Evolutionary conservation across 345 rosid species (phyloP), one percentile per base, ranked within the genome.

Genomic region (Alliaria petiolata): DNA sequence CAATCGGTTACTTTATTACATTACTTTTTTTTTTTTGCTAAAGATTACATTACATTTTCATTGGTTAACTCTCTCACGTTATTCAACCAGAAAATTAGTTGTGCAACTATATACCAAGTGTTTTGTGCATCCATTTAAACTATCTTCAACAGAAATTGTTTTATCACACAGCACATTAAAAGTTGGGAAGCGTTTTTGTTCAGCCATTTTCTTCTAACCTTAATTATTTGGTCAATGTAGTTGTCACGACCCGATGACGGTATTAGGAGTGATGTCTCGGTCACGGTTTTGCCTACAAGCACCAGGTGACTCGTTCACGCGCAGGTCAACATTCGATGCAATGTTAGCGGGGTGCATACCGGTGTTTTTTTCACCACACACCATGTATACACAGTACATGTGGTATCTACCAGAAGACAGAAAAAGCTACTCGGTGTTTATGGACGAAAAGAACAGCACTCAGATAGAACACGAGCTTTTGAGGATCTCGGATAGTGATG

Each of bases 301-400:
- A 7, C 72, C 80, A 2, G 90, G 88, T 3, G 90, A 86, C 55
- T 86, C 90, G 16, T 76, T 46, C 76, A 86, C 84, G 1, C 79
- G 90, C 14, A 58, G 85, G 39, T 84, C 88, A 30, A 75, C 77
- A 1, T 86, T 86, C 42, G 88, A 86, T 60, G 73, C 90, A 5
- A 84, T 86, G 2, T 30, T 86, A 19, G 82, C 84, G 0, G 84
- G 88, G 1, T 86, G 86, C 51, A 84, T 84, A 40, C 90, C 85
- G 0, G 88, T 86, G 3, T 86, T 86, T 70, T 86, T 86, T 61
- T 84, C 82, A 55, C 85, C 81, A 1, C 72, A 57, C 14, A 82
- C 90, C 0, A 82, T 80, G 10, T 86, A 81, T 54, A 67, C 69
- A 36, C 84, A 86, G 31, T 86, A 86, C 54, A 39, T 13, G 43